Conservation (phyloP, 2,329 filamentous ascomycete species). For the Paraphaeosphaeria minitans region DNA sequence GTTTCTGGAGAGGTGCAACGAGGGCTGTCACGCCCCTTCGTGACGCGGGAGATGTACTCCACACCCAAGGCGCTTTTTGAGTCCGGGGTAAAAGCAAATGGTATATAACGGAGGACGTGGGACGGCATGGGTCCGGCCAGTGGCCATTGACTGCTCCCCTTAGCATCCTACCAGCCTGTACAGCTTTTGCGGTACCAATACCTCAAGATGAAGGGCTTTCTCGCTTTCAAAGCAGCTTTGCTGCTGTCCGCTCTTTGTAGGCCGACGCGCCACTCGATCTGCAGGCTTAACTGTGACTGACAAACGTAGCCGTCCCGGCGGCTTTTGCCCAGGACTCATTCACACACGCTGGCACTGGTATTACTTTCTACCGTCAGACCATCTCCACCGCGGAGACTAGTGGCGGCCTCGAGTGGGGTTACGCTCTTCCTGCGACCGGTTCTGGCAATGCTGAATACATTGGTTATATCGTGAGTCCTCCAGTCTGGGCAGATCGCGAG, state of each 20-base stretch:
- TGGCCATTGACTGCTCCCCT: conserved; percentile 29
- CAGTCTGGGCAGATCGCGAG: not conserved
- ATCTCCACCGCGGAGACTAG: conserved; percentile 32
- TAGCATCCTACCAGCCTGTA: conserved; percentile 16
- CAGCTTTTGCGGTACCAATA: conserved; percentile 26
- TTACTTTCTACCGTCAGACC: conserved; percentile 37
- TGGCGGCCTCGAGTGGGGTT: conserved; percentile 45
- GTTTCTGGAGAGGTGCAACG: conserved; percentile 37
- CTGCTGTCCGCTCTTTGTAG: conserved; percentile 45
- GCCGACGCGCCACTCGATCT: conserved; percentile 11
- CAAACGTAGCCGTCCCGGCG: conserved; percentile 25
- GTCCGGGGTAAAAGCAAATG: conserved; percentile 30
- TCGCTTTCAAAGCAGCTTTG: conserved; percentile 42
- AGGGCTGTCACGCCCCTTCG: conserved; percentile 24
- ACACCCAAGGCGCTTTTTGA: conserved; percentile 6
- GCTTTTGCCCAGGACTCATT: conserved; percentile 39
- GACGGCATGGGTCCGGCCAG: conserved; percentile 28
- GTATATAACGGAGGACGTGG: conserved; percentile 35
- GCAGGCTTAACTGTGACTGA: conserved; percentile 16
- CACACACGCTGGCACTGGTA: conserved; percentile 39
- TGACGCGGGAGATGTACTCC: conserved; percentile 18
- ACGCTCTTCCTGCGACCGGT: conserved; percentile 34
- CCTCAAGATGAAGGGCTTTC: conserved; percentile 42
- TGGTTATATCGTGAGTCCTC: conserved; percentile 40
- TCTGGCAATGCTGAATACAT: conserved; percentile 44